Evolutionary conservation across 2,329 filamentous ascomycete species (phyloP).

Genomic region (Beauveria sp.): DNA sequence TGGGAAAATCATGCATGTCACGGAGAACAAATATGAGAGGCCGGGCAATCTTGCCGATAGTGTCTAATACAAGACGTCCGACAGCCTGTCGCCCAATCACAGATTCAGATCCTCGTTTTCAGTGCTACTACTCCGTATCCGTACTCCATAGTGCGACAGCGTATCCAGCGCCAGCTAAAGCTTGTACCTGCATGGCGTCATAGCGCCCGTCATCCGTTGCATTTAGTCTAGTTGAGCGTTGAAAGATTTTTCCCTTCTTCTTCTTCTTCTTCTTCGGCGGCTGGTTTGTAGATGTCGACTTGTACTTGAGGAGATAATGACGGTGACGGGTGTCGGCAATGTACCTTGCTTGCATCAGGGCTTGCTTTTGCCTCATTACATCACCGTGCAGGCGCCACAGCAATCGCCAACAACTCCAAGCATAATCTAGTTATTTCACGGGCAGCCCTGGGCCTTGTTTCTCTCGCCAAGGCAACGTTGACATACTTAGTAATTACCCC

Average conservation of each 20-base stretch:
- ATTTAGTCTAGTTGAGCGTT: neutral
- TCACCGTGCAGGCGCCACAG: neutral
- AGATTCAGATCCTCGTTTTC: neutral
- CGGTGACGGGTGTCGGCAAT: neutral
- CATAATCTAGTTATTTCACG: neutral
- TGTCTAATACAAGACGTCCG: neutral
- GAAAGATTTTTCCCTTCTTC: neutral
- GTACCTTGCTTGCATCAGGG: neutral
- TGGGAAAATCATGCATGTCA: too few species aligned
- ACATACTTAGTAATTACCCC: neutral
- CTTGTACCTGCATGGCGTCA: slow-evolving; percentile 8
- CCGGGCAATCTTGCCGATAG: neutral
- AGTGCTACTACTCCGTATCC: neutral
- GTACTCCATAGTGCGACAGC: neutral
- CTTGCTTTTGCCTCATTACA: neutral
- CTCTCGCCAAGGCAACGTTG: neutral
- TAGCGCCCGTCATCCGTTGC: neutral
- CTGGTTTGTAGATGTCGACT: neutral
- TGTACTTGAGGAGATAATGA: neutral
- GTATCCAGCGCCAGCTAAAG: neutral
- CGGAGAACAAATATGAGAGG: neutral
- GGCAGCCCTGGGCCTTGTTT: neutral
- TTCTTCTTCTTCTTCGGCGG: neutral
- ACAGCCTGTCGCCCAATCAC: neutral
- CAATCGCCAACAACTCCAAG: neutral